These are phyloP conservation scores for Tetraselmis striata DNA, from an alignment of 139 green algal species.

Conservation along the genomic window DNA sequence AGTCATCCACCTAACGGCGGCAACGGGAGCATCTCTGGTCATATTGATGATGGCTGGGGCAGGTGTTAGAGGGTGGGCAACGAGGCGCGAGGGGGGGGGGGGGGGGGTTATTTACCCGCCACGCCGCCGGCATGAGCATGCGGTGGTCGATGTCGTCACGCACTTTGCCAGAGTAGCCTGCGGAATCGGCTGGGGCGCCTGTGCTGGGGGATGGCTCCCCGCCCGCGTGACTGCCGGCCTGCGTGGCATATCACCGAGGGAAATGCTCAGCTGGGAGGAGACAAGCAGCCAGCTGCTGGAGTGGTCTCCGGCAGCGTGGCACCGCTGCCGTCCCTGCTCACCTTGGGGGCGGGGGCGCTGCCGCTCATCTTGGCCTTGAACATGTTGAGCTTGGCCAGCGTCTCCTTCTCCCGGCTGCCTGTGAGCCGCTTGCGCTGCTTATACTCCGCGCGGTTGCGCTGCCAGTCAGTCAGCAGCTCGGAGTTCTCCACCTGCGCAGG, in stretches of 20 bases:
- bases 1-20: constrained; percentile 30
- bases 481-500: constrained; percentile 46
- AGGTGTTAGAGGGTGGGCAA: too few relatives aligned
- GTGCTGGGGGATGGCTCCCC: too few relatives aligned
- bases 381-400: constrained; percentile 38
- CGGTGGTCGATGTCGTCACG: constrained; percentile 51
- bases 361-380: constrained; percentile 46
- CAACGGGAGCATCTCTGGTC: too few relatives aligned
- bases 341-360: not conserved
- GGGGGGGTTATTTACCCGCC: constrained; percentile 39
- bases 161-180: constrained; percentile 49
- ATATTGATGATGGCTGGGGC: too few relatives aligned
- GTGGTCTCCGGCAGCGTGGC: too few relatives aligned
- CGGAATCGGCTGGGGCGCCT: too few relatives aligned
- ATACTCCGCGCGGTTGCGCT: constrained; percentile 56
- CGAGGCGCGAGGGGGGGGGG: too few relatives aligned
- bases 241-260: too few relatives aligned
- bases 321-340: not conserved
- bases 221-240: too few relatives aligned
- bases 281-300: too few relatives aligned
- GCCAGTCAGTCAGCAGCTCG: constrained; percentile 64
- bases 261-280: too few relatives aligned
- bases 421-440: constrained; percentile 55
- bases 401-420: constrained; percentile 59
- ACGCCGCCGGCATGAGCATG: constrained; percentile 63